These are phyloP conservation scores for Prunella vulgaris DNA, from an alignment of 257 asterid genomes.

Conservation along the genomic window DNA sequence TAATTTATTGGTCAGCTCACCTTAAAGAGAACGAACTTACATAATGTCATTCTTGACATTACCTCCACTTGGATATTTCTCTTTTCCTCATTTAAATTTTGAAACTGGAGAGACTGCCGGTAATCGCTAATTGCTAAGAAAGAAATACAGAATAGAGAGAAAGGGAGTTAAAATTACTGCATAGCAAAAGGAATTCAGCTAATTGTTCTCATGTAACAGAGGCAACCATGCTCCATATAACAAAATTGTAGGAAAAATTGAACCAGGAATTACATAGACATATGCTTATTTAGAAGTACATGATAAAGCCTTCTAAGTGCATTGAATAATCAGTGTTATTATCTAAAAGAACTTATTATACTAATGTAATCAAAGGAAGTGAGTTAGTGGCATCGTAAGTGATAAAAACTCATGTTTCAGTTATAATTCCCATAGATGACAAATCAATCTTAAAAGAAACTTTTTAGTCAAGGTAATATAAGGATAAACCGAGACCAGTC, in stretches of 20 bases:
- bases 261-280: constrained; percentile 1
- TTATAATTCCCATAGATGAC: neutral
- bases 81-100: constrained; percentile 85
- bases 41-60: constrained; percentile 17
- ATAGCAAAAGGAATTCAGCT: neutral
- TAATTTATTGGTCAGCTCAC: neutral
- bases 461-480: neutral
- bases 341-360: neutral
- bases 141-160: constrained; percentile 13
- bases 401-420: neutral
- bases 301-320: neutral
- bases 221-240: neutral
- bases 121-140: constrained; percentile 83
- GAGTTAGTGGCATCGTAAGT: neutral
- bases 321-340: neutral
- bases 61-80: constrained; percentile 90
- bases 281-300: neutral
- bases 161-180: neutral
- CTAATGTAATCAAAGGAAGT: neutral
- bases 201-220: constrained; percentile 1
- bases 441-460: neutral
- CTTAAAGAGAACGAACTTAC: neutral
- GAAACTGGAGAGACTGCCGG: constrained; percentile 92
- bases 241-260: neutral
- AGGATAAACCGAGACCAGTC: neutral